These are phyloP conservation scores for Musa itinerans DNA, from an alignment of 176 grass and related monocot species.

Conservation along the genomic window DNA sequence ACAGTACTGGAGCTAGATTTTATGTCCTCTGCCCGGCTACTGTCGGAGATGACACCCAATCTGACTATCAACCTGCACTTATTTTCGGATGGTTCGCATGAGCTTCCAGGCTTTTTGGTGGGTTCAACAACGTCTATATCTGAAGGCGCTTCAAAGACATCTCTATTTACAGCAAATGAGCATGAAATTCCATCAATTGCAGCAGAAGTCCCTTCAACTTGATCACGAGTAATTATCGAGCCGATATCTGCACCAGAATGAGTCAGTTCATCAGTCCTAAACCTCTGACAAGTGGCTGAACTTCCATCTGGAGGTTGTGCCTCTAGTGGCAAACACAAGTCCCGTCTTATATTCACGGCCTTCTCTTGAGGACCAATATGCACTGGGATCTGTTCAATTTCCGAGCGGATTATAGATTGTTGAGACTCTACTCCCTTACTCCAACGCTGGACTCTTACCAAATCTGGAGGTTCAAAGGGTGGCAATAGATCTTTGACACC, in stretches of 20 bases:
- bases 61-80: slow-evolving; percentile 14
- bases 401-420: neutral
- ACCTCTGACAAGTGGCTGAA: neutral
- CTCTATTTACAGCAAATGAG: neutral
- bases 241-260: neutral
- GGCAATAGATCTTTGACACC: neutral
- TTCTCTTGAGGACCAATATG: neutral
- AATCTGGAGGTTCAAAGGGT: slow-evolving; percentile 5
- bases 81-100: neutral
- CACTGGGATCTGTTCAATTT: neutral
- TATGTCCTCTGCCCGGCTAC: slow-evolving; percentile 10
- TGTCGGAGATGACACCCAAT: neutral
- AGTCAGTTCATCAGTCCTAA: neutral
- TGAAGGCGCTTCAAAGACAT: neutral
- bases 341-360: neutral
- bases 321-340: slow-evolving; percentile 3
- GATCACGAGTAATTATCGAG: neutral
- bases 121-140: slow-evolving; percentile 4
- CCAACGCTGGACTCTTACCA: slow-evolving; percentile 1
- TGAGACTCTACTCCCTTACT: neutral
- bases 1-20: slow-evolving; percentile 4
- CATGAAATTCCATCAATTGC: neutral
- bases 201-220: neutral
- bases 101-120: neutral
- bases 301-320: neutral